Evolutionary conservation across 202 grass and related monocot genomes (phyloP).

Genomic region (Elaeis oleifera): DNA sequence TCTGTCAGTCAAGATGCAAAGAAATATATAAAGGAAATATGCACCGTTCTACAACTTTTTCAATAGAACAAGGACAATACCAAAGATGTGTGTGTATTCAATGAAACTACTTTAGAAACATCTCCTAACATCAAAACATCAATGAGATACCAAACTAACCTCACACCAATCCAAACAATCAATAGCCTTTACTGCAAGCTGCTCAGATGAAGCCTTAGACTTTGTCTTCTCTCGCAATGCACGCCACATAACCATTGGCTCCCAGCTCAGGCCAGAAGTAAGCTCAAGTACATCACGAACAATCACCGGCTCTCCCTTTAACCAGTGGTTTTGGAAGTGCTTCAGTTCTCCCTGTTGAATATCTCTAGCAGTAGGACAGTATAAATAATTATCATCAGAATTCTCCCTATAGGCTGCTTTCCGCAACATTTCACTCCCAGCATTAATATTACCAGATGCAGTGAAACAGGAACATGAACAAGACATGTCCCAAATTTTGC

Average conservation of each 20-base stretch:
- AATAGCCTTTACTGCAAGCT: slow-evolving; percentile 50
- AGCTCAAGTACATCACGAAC: slow-evolving; percentile 48
- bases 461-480: slow-evolving; percentile 30
- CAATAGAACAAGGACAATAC: too few species aligned
- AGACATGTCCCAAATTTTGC: background rate
- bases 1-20: too few species aligned
- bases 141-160: slow-evolving; percentile 30
- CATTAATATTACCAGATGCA: slow-evolving; percentile 18
- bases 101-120: too few species aligned
- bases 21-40: too few species aligned
- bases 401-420: slow-evolving; percentile 42
- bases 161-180: slow-evolving; percentile 80
- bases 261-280: slow-evolving; percentile 77
- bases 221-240: slow-evolving; percentile 59
- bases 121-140: too few species aligned
- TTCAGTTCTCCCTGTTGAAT: slow-evolving; percentile 39
- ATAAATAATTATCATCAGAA: slow-evolving; percentile 61
- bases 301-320: slow-evolving; percentile 69
- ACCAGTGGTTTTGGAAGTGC: slow-evolving; percentile 71
- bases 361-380: slow-evolving; percentile 45
- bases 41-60: too few species aligned
- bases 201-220: slow-evolving; percentile 32
- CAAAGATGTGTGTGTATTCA: too few species aligned
- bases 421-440: slow-evolving; percentile 12
- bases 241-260: slow-evolving; percentile 78